Evolutionary conservation across 2,329 filamentous ascomycete genomes (phyloP).

Genomic region (Nemania sp.): DNA sequence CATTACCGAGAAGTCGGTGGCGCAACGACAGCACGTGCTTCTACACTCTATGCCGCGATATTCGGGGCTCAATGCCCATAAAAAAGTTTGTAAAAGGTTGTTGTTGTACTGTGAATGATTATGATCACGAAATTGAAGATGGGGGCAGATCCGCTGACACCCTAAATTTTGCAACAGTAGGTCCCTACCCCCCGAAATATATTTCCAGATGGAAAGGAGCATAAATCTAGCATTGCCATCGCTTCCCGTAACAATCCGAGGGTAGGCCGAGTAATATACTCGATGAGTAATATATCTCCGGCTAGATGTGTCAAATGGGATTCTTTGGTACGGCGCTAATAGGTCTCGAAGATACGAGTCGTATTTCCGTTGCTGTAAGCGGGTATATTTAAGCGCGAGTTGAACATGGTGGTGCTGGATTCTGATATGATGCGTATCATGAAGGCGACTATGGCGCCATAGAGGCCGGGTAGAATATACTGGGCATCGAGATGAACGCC

Average conservation of each 20-base stretch:
- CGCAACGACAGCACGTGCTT: not conserved
- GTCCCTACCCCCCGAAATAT: not conserved
- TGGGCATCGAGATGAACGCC: not conserved
- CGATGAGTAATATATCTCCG: not conserved
- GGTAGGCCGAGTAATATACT: conserved; percentile 14
- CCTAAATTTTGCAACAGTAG: not conserved
- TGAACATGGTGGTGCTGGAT: conserved; percentile 22
- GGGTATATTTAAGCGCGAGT: conserved; percentile 28
- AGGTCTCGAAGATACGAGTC: conserved; percentile 18
- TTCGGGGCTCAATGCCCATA: not conserved
- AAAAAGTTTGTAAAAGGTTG: not conserved
- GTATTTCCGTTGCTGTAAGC: conserved; percentile 13
- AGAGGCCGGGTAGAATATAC: not conserved
- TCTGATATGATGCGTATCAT: not conserved
- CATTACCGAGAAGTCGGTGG: conserved; percentile 17
- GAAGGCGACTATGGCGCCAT: not conserved
- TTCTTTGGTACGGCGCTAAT: not conserved
- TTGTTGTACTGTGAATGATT: not conserved
- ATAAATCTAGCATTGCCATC: conserved; percentile 23
- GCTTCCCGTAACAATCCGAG: not conserved
- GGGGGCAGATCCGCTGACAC: conserved; percentile 11
- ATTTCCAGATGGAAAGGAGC: conserved; percentile 23
- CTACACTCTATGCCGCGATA: not conserved
- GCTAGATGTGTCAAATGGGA: not conserved
- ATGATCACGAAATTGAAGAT: not conserved